Evolutionary conservation across 768 basidiomycete species (phyloP), one percentile per base, ranked within the genome.

Genomic region (Phaeolepiota aurea): DNA sequence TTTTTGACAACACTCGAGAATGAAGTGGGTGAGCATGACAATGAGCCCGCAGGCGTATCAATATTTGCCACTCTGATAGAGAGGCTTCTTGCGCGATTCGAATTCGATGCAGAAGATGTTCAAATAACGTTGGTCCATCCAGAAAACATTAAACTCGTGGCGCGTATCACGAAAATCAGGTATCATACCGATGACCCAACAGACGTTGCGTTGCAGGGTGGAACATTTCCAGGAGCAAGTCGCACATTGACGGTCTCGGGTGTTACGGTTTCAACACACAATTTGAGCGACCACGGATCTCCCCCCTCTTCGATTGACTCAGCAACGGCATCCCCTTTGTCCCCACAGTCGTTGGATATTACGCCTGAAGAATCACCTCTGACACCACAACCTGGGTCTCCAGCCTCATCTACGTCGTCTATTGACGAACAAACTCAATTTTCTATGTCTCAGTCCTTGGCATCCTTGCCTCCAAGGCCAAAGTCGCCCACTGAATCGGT

Each of bases 41-140:
- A 60, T 19, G 82, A 87, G 46, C 80, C 83, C 31, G 71, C 72
- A 20, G 89, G 87, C 13, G 78, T 90, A 18, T 87, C 87, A 12
- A 64, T 92, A 37, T 83, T 92, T 55, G 79, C 90, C 20, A 74
- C 75, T 35, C 71, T 92, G 41, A 79, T 91, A 35, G 88, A 91
- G 53, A 71, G 79, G 20, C 64, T 92, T 10, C 74, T 92, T 20
- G 73, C 85, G 12, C 74, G 82, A 45, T 86, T 92, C 54, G 78
- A 85, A 45, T 84, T 88, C 52, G 79, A 83, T 48, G 83, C 79
- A 11, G 53, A 68, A 19, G 78, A 88, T 53, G 76, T 78, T 25
- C 76, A 65, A 51, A 63, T 91, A 42, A 82, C 82, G 1, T 46
- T 91, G 23, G 62, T 87, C n/a, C 73, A 83, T 53, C 76, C 78